Base-by-base conservation (phyloP, 805 yeast species). In the Kregervanrija pseudodelftensis region DNA sequence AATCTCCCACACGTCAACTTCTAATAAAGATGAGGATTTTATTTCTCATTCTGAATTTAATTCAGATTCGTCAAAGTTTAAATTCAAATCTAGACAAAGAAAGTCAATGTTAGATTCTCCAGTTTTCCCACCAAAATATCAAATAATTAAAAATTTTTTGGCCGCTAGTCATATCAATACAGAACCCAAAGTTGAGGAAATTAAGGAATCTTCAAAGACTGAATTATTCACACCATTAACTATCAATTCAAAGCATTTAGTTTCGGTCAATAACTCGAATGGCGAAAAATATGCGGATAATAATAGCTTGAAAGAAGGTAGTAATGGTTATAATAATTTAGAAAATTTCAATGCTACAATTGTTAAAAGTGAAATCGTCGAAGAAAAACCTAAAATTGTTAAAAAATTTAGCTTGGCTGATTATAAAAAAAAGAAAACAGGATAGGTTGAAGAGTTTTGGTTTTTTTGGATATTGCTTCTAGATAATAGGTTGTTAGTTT, bases 401-500 rank as follows among this genome's bases (percentile, higher is more conserved):
- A 79, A 79, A 67, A 83, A 82, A 61, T 68, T 83, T 52, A 80
- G 86, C 40, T 77, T 83, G 59, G 89, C 89, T 1, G 91, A 83
- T 55, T 83, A 83, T 60, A 80, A 79, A 61, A 82, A 76, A 68
- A 61, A 60, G 42, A 60, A 59, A 43, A 58, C 49, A 10, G 44
- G 48, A 7, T 45, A 49, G 45, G 43, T 34, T 30, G 28, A 8
- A 5, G 28, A 7, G 8, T 22, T 7, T 22, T 22, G 28, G 8
- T 22, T 5, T 17, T 22, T 22, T 22, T 7, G 28, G 28, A 22
- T 22, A 22, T 8, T 7, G 7, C 7, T 22, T 22, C 7, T 5
- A 5, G 8, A 22, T 22, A 22, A 22, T 22, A 5, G 22, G 5
- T 17, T n/a, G n/a, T 17, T 17, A 4, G 5, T 17, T 17, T 17